Percentiles rank a stretch among this genome's conserved stretches.
Conservation (phyloP, 1,284 basidiomycete genomes). For the Boletus sp. region DNA sequence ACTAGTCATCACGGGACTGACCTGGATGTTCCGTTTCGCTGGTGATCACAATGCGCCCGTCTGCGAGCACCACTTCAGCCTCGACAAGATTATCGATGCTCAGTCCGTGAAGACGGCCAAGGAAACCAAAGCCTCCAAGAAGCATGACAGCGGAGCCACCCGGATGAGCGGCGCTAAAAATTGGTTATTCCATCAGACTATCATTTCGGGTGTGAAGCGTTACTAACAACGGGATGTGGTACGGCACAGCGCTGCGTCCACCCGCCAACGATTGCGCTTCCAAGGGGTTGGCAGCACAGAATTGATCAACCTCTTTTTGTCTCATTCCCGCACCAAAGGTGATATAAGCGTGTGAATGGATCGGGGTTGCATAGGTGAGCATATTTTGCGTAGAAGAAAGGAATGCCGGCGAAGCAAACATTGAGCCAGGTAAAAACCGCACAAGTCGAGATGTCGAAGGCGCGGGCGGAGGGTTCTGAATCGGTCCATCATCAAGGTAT, state of each 20-base stretch:
- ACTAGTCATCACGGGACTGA: conserved; percentile 28
- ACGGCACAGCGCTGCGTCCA: conserved; percentile 62
- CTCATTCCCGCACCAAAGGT: conserved; percentile 81
- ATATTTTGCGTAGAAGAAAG: conserved; percentile 40
- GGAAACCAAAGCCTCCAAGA: conserved; percentile 87
- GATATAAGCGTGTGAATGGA: conserved; percentile 69
- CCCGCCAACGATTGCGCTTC: conserved; percentile 53
- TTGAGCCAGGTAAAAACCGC: conserved; percentile 32
- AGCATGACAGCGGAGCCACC: conserved; percentile 82
- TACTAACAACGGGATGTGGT: conserved; percentile 79
- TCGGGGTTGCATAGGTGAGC: conserved; percentile 49
- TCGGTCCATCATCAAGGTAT: conserved; percentile 44
- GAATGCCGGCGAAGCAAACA: conserved; percentile 37
- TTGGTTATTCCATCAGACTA: conserved; percentile 1
- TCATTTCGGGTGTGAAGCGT: background rate
- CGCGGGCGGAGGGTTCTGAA: conserved; percentile 24
- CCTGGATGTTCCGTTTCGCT: conserved; percentile 67
- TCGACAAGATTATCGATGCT: conserved; percentile 86
- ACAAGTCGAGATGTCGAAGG: conserved; percentile 34
- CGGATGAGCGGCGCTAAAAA: conserved; percentile 65
- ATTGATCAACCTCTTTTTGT: conserved; percentile 81
- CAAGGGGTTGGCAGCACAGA: conserved; percentile 68
- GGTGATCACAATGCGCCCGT: conserved; percentile 71
- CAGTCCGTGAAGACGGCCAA: conserved; percentile 78
- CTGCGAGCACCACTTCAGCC: conserved; percentile 79